Percentiles rank a stretch among this genome's conserved stretches.
Evolutionary conservation across 768 basidiomycete species (phyloP).

Genomic region (Amanita inopinata): DNA sequence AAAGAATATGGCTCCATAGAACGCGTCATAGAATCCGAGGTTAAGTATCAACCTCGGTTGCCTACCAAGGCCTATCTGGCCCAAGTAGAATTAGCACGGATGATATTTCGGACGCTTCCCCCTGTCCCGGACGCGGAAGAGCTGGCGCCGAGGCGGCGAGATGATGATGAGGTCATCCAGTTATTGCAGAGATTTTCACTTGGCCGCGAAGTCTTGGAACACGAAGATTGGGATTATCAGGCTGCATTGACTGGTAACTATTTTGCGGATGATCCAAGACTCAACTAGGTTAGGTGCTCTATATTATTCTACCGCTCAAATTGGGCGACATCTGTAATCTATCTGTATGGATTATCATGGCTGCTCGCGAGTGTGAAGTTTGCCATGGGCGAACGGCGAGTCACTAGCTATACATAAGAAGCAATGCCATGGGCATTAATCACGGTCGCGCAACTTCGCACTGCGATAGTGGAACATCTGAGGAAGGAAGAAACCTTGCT

Average conservation of each 20-base stretch:
- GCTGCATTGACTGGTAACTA: constrained; percentile 50
- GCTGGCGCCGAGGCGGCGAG: constrained; percentile 25
- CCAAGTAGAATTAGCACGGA: constrained; percentile 52
- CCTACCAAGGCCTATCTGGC: constrained; percentile 45
- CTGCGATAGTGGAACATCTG: no score
- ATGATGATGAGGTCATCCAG: constrained; percentile 32
- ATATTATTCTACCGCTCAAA: no score
- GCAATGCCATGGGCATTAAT: no score
- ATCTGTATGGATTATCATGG: no score
- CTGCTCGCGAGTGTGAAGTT: no score
- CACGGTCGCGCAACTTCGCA: no score
- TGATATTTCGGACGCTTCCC: constrained; percentile 58
- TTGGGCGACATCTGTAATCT: no score
- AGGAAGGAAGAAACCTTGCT: no score
- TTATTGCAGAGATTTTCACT: constrained; percentile 45
- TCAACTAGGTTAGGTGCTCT: background rate
- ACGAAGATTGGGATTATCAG: constrained; percentile 32
- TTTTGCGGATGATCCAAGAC: constrained; percentile 51
- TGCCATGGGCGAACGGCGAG: no score
- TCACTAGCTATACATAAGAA: no score
- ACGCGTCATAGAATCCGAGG: constrained; percentile 42
- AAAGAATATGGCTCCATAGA: constrained; percentile 66
- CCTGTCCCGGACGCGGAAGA: constrained; percentile 38
- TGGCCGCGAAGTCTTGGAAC: constrained; percentile 26
- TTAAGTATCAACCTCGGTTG: constrained; percentile 41